These are phyloP conservation scores for Aspergillus mulundensis DNA, from an alignment of 495 filamentous ascomycete species.

Conservation along the genomic window DNA sequence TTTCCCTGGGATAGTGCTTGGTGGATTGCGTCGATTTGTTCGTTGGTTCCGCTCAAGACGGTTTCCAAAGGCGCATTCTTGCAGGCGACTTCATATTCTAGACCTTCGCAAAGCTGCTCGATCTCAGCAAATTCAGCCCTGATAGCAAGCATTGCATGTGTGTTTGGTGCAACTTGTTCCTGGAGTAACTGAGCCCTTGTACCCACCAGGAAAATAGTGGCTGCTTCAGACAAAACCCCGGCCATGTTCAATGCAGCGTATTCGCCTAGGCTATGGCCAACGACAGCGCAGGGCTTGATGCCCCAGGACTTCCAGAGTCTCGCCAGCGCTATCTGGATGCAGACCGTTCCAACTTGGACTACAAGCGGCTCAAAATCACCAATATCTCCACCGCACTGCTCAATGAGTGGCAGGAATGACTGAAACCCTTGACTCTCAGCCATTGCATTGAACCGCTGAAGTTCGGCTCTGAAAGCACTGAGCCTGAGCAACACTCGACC, in stretches of 20 bases:
- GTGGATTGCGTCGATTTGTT: neutral
- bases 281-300: neutral
- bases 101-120: too few species aligned
- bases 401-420: constrained; percentile 28
- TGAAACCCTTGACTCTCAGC: constrained; percentile 26
- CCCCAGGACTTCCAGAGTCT: constrained; percentile 10
- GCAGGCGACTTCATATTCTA: too few species aligned
- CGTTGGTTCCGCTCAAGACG: neutral
- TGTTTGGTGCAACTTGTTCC: neutral
- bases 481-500: constrained; percentile 26
- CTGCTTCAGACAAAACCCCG: constrained; percentile 18
- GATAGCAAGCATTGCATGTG: too few species aligned
- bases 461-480: neutral
- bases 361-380: too few species aligned
- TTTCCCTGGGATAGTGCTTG: too few species aligned
- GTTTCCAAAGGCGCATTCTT: too few species aligned
- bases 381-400: too few species aligned
- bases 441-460: neutral
- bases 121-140: too few species aligned
- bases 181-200: constrained; percentile 22
- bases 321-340: constrained; percentile 22
- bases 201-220: constrained; percentile 25
- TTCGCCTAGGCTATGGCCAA: constrained; percentile 40
- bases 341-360: constrained; percentile 16
- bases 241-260: constrained; percentile 31